Evolutionary conservation across 2,329 filamentous ascomycete species (phyloP), one percentile per base, ranked within the genome.

Genomic region (Hansfordia pulvinata): DNA sequence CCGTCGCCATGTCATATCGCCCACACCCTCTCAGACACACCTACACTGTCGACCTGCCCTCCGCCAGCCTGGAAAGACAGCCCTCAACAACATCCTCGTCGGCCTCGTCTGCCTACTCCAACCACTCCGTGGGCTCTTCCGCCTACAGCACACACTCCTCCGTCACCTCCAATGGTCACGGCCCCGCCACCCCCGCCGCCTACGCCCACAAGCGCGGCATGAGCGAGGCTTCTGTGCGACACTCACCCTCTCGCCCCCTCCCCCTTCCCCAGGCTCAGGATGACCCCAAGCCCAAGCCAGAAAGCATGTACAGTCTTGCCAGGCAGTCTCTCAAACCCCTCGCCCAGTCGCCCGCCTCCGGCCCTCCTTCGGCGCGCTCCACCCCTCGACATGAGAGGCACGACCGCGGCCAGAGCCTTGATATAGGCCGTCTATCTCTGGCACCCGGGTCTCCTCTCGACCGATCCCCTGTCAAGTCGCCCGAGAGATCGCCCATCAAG

Each of bases 321-420:
- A 76, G 84, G 28, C 78, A 81, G 43, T 85, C 82, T 13, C 59
- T 93, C 33, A 73, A 83, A 25, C 80, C 80, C 14, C 62, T 85
- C 6, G 70, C 76, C 4, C 78, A 81, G 44, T 60, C 69, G 2
- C 76, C 79, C 3, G 67, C 60, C 23, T 34, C 37, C 10, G 39
- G 45, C 12, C 40, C 57, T 6, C 49, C 54, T 10, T 43, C 44
- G 48, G 36, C 39, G 44, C 32, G 36, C 31, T 20, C 39, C 40
- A 17, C 47, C 43, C 36, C 54, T 20, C 58, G 62, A 36, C 39
- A 55, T 14, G 41, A 43, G 23, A 53, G 54, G 19, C 61, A 67
- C 40, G 63, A 64, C 22, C 68, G 75, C 29, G 73, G 71, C 41
- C 62, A 80, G 38, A 82, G 73, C 23, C 44, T 80, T 29, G 75